A percentile compares a stretch with the other conserved stretches of the same genome.
Evolutionary conservation across 73 alveolate genomes (phyloP).

Genomic region (Stentor coeruleus): DNA sequence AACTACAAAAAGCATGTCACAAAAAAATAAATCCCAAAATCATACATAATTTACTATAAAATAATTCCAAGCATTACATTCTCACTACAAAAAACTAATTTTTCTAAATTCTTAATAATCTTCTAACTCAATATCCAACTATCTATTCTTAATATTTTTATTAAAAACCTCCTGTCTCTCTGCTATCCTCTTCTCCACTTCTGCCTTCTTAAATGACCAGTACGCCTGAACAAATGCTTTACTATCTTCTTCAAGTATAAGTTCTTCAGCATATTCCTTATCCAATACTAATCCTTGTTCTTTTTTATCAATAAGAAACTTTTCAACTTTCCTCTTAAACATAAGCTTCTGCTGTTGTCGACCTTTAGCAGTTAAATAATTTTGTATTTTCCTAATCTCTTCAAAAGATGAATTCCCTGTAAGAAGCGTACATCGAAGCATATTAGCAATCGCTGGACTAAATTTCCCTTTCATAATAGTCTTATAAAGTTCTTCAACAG

Average conservation of each 20-base stretch:
- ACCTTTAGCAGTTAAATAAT: constrained; percentile 3
- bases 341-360: not conserved
- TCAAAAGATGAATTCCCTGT: not conserved
- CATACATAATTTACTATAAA: no score
- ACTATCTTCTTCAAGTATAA: not conserved
- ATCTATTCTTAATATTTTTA: not conserved
- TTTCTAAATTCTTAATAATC: no score
- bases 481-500: not conserved
- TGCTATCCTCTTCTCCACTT: not conserved
- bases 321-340: not conserved
- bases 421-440: not conserved
- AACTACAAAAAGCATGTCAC: no score
- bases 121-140: not conserved
- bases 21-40: no score
- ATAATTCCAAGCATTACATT: no score
- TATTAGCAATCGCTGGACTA: not conserved
- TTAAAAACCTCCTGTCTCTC: not conserved
- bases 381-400: not conserved
- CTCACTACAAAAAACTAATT: no score
- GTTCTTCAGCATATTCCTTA: not conserved
- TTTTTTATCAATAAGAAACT: not conserved
- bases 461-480: not conserved
- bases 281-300: not conserved
- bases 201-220: not conserved
- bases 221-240: not conserved